Evolutionary conservation across 306 rosid species (phyloP).

Genomic region (Prunus campanulata): DNA sequence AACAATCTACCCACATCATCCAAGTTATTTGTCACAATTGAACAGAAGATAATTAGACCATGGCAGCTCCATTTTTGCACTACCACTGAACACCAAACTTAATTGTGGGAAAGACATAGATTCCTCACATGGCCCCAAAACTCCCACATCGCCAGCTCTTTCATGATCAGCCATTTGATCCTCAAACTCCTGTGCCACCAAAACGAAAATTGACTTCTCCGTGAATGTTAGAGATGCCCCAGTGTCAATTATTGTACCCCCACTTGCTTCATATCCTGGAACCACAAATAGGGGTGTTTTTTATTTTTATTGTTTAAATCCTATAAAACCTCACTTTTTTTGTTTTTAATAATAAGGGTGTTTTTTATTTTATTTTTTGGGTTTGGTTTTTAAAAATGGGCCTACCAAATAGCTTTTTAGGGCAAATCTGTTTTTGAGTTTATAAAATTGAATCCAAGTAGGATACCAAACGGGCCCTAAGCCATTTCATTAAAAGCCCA

Average conservation of each 20-base stretch:
- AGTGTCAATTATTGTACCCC: constrained; percentile 1
- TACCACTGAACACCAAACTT: neutral
- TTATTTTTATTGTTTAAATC: too few species aligned
- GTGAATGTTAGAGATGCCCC: neutral
- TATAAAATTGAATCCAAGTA: too few species aligned
- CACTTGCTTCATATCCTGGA: neutral
- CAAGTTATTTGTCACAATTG: neutral
- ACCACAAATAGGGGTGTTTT: neutral
- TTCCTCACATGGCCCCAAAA: neutral
- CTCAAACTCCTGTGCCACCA: neutral
- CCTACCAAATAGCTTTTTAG: too few species aligned
- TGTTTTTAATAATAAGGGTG: too few species aligned
- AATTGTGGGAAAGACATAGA: neutral
- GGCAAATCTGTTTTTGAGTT: too few species aligned
- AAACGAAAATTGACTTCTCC: constrained; percentile 4
- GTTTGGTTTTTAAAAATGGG: too few species aligned
- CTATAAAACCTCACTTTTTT: too few species aligned
- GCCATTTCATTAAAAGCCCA: too few species aligned
- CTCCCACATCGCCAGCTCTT: neutral
- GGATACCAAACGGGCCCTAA: too few species aligned
- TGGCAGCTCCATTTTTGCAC: constrained; percentile 4
- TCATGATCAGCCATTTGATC: neutral
- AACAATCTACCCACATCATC: neutral
- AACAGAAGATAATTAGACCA: neutral
- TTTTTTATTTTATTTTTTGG: too few species aligned